Evolutionary conservation across 371 early-diverging fungal species (phyloP).

Genomic region (Rhizomucor miehei): DNA sequence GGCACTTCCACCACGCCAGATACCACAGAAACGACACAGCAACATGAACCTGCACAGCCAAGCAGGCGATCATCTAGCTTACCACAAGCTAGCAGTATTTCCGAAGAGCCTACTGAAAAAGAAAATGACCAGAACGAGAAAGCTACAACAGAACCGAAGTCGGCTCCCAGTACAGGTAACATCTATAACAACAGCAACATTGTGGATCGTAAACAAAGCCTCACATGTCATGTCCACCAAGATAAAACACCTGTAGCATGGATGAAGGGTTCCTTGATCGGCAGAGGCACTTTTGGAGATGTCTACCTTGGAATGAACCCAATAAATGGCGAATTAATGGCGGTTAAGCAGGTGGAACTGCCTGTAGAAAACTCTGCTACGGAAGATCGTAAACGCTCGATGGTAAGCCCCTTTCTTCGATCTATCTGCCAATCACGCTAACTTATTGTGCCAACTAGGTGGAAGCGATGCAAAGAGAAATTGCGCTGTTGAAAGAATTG

Average conservation of each 20-base stretch:
- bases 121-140: not conserved
- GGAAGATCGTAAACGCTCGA: constrained; percentile 63
- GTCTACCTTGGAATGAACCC: constrained; percentile 93
- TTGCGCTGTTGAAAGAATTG: constrained; percentile 84
- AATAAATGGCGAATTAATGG: constrained; percentile 87
- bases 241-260: constrained; percentile 45
- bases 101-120: not conserved
- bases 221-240: constrained; percentile 1
- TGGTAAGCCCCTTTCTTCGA: constrained; percentile 22
- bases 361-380: constrained; percentile 68
- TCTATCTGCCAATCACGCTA: not conserved
- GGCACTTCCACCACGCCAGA: not conserved
- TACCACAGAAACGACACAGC: too few species aligned
- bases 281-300: constrained; percentile 95
- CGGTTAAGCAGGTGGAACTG: constrained; percentile 96
- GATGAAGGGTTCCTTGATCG: constrained; percentile 91
- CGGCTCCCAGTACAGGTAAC: too few species aligned
- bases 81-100: too few species aligned
- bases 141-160: not conserved
- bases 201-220: too few species aligned
- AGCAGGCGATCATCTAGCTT: too few species aligned
- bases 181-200: too few species aligned
- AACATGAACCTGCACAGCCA: too few species aligned
- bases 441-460: constrained; percentile 30
- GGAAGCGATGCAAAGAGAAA: constrained; percentile 87